These are phyloP conservation scores for Lactifluus volemus DNA, from an alignment of 768 basidiomycete species.

Conservation along the genomic window DNA sequence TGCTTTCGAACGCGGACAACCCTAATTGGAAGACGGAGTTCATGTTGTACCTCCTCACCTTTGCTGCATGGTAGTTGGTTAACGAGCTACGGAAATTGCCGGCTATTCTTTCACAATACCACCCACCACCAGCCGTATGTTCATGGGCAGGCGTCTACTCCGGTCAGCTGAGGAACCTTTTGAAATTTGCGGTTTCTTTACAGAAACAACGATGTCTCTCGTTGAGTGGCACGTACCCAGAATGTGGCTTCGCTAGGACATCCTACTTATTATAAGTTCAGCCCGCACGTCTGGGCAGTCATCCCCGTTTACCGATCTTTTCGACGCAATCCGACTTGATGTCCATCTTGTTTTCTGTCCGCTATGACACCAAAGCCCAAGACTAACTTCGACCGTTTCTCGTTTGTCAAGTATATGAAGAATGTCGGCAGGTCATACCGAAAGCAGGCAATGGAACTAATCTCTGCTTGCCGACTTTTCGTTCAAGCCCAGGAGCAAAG, in stretches of 20 bases:
- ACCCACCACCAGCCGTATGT: no score
- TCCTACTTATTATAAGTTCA: background rate
- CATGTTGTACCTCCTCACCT: no score
- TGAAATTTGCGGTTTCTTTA: background rate
- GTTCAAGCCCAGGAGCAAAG: background rate
- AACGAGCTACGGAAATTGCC: background rate
- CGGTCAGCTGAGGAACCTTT: background rate
- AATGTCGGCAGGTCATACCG: conserved; percentile 1
- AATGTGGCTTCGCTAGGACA: background rate
- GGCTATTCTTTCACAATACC: no score
- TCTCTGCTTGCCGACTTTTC: background rate
- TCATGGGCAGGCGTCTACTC: background rate
- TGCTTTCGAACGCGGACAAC: no score
- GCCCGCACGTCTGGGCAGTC: background rate
- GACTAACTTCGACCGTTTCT: background rate
- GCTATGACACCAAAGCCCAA: background rate
- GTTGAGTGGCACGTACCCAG: background rate
- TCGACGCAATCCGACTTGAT: background rate
- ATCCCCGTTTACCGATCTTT: background rate
- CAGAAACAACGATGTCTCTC: background rate
- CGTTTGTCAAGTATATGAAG: conserved; percentile 8
- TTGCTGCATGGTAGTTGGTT: background rate
- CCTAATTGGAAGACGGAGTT: no score
- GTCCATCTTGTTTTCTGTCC: background rate
- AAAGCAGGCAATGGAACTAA: no score